Base-by-base conservation (phyloP, 1,139 yeast genomes). In the Yamadazyma sp. region DNA sequence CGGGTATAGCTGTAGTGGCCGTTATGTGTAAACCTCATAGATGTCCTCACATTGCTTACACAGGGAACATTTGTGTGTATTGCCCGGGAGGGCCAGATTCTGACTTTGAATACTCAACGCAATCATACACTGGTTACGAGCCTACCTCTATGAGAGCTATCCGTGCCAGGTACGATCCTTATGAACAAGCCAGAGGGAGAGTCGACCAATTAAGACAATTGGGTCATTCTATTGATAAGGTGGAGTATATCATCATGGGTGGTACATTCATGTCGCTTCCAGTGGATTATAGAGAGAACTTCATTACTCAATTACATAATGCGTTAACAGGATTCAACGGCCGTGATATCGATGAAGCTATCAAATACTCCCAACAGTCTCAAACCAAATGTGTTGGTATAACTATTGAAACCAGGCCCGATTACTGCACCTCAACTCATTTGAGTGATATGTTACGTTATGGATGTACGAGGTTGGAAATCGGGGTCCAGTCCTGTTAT, bases 31-130 rank as follows among this genome's bases (percentile, higher is more conserved):
- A 92, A 62, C 98, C 98, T 3, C 98, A 92, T 63, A 77, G 99
- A 68, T 92, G 99, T 66, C 99, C 99, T 24, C 99, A 92, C 62
- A 94, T 92, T 56, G 98, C 98, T 24, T 94, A 92, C 61, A 92
- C 99, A 0, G 99, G 99, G 45, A 92, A 92, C 57, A 92, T 92
- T 47, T 92, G 99, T 72, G 98, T 92, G 12, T 92, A 92, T 61
- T 92, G 99, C 67, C 99, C 99, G 4, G 99, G 99, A 44, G 99
- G 99, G 1, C 99, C 99, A 2, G 99, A 92, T 61, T 85, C 95
- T 1, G 99, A 92, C 66, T 92, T 92, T 58, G 99, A 92, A 59
- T 92, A 92, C 61, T 87, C 96, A 1, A 92, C 99, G 2, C 99
- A 92, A 64, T 89, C 98, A 2, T 92, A 92, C 57, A 92, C 99